These are phyloP conservation scores for Ophiostoma sp. DNA, from an alignment of 2,329 filamentous ascomycete species.

Conservation along the genomic window DNA sequence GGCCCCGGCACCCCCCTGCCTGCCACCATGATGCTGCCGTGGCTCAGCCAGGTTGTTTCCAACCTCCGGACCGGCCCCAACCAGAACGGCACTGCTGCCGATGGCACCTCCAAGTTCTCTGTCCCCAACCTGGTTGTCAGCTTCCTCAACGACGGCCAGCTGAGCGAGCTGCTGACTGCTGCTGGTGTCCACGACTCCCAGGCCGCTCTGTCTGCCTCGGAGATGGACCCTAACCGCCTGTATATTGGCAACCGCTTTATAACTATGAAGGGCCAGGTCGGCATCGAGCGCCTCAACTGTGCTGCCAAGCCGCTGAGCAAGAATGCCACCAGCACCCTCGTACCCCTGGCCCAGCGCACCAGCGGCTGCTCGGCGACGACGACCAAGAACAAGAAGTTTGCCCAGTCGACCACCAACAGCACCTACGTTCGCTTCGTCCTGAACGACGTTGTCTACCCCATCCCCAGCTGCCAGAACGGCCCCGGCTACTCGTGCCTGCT, in stretches of 20 bases:
- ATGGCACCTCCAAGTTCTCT: constrained; percentile 42
- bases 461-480: constrained; percentile 50
- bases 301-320: constrained; percentile 21
- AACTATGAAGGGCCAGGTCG: constrained; percentile 60
- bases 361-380: constrained; percentile 16
- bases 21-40: constrained; percentile 56
- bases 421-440: constrained; percentile 53
- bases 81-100: constrained; percentile 42
- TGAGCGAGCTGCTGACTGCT: constrained; percentile 55
- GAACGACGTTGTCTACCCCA: constrained; percentile 59
- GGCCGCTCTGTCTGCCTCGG: constrained; percentile 42
- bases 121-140: constrained; percentile 55
- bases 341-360: constrained; percentile 20
- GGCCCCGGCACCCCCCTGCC: constrained; percentile 53
- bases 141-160: constrained; percentile 63
- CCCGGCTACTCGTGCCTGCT: constrained; percentile 51
- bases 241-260: constrained; percentile 54
- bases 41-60: constrained; percentile 49
- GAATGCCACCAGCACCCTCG: constrained; percentile 20
- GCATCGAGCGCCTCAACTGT: constrained; percentile 59
- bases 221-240: constrained; percentile 44
- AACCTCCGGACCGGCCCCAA: constrained; percentile 50
- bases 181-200: constrained; percentile 59
- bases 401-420: constrained; percentile 30
- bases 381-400: constrained; percentile 20